Percentiles rank a stretch among this genome's conserved stretches.
Conservation (phyloP, 108 stramenopile species). For the Stephanodiscus minutulus region DNA sequence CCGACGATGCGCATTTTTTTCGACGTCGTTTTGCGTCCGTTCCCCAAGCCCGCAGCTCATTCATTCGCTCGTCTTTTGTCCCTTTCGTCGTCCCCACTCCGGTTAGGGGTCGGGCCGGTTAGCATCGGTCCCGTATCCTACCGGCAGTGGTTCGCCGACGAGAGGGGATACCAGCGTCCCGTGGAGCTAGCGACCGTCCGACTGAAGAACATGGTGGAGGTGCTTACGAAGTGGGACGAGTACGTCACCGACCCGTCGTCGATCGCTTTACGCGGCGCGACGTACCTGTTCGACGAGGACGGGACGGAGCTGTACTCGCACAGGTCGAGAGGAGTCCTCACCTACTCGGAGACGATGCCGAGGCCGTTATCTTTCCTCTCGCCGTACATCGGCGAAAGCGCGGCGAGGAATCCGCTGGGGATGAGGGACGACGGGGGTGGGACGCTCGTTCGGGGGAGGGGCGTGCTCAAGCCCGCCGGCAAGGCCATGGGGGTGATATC, state of each 20-base stretch:
- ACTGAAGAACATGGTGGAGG: conserved; percentile 69
- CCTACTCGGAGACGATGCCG: conserved; percentile 65
- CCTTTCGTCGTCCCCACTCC: too few relatives aligned
- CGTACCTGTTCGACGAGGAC: conserved; percentile 61
- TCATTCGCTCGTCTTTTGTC: conserved; percentile 42
- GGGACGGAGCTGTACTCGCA: conserved; percentile 53
- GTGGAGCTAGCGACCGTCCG: conserved; percentile 77
- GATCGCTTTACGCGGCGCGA: conserved; percentile 62
- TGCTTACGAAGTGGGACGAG: conserved; percentile 58
- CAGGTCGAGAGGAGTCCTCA: conserved; percentile 57
- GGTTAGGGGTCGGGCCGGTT: conserved; percentile 17
- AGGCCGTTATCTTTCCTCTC: conserved; percentile 64
- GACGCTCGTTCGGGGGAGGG: conserved; percentile 18
- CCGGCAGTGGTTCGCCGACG: conserved; percentile 42
- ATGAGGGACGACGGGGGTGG: conserved; percentile 47
- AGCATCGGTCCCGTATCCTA: conserved; percentile 34
- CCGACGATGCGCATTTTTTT: not conserved
- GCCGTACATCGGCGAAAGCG: conserved; percentile 57
- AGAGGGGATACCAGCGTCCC: conserved; percentile 70
- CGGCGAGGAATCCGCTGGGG: conserved; percentile 65
- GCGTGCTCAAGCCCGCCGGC: conserved; percentile 42
- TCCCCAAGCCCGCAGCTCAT: conserved; percentile 24
- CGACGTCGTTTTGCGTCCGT: not conserved
- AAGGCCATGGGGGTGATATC: conserved; percentile 33
- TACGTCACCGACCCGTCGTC: conserved; percentile 57